Conservation (phyloP, 2,329 filamentous ascomycete species). For the Fusarium coicis region DNA sequence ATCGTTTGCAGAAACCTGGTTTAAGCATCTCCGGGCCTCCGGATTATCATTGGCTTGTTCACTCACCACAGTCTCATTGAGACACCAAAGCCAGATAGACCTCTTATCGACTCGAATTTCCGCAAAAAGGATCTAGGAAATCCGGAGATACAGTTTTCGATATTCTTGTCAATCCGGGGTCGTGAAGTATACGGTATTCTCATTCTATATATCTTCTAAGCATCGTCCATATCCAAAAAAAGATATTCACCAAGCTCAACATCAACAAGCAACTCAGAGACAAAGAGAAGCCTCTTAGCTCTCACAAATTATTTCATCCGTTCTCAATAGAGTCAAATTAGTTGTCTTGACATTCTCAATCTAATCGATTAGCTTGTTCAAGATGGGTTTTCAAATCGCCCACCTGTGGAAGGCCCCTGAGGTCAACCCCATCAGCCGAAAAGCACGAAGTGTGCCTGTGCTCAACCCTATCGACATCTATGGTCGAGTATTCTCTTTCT, state of each 20-base stretch:
- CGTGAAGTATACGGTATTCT: conserved; percentile 13
- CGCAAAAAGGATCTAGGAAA: conserved; percentile 34
- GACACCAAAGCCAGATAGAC: conserved; percentile 24
- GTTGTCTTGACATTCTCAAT: background rate
- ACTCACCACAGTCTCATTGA: conserved; percentile 14
- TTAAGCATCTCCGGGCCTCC: conserved; percentile 42
- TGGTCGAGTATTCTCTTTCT: conserved; percentile 90
- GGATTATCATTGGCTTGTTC: conserved; percentile 30
- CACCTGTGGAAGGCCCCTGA: conserved; percentile 63
- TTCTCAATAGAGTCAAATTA: background rate
- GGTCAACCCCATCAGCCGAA: conserved; percentile 85
- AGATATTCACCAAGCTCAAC: conserved; percentile 21
- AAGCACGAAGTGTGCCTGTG: conserved; percentile 82
- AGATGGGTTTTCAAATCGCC: conserved; percentile 46
- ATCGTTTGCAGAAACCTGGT: conserved; percentile 12
- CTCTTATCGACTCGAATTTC: conserved; percentile 32
- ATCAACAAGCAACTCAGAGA: conserved; percentile 26
- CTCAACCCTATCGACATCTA: conserved; percentile 83
- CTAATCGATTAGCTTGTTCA: conserved; percentile 4
- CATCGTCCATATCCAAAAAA: conserved; percentile 12
- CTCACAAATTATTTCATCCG: background rate
- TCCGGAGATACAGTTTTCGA: conserved; percentile 41
- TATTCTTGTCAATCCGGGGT: background rate
- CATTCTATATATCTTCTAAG: conserved; percentile 36
- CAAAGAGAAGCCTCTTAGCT: background rate